Conservation (phyloP, 2,329 filamentous ascomycete species). For the Penicillium verrucosum region DNA sequence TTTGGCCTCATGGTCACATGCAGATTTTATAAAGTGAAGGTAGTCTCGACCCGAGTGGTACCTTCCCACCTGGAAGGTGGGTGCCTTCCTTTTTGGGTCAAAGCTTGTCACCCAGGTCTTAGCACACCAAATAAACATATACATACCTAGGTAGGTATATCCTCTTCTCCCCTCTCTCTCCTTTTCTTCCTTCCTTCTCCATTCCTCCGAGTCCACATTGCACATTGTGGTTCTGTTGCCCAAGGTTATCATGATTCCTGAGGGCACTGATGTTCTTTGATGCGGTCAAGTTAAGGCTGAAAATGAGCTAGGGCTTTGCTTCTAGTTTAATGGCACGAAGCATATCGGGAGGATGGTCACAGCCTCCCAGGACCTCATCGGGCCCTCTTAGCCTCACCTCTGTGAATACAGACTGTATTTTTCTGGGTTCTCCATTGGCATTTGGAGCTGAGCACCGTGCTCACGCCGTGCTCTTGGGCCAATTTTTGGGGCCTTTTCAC, state of each 20-base stretch:
- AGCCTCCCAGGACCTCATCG: no score
- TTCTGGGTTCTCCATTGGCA: neutral
- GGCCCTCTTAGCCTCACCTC: neutral
- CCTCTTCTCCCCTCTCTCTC: neutral
- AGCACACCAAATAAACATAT: neutral
- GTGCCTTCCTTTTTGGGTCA: neutral
- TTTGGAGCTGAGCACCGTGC: neutral
- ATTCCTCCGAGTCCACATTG: neutral
- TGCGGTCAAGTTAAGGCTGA: neutral
- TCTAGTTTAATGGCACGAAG: neutral
- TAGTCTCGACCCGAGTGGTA: no score
- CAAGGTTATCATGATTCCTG: no score
- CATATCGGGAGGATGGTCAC: neutral
- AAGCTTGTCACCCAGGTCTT: neutral
- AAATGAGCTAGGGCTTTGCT: neutral
- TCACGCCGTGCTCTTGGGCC: neutral
- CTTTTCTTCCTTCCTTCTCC: neutral
- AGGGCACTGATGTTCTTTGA: no score
- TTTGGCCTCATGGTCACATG: no score
- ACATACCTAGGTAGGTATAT: neutral
- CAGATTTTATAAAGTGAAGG: no score
- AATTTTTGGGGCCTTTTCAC: neutral
- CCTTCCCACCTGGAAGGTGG: no score
- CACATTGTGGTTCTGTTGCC: neutral
- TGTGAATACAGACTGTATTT: neutral